phyloP scores from a whole-genome alignment of 2,329 filamentous ascomycete genomes.

The Fusarium sp. region DNA sequence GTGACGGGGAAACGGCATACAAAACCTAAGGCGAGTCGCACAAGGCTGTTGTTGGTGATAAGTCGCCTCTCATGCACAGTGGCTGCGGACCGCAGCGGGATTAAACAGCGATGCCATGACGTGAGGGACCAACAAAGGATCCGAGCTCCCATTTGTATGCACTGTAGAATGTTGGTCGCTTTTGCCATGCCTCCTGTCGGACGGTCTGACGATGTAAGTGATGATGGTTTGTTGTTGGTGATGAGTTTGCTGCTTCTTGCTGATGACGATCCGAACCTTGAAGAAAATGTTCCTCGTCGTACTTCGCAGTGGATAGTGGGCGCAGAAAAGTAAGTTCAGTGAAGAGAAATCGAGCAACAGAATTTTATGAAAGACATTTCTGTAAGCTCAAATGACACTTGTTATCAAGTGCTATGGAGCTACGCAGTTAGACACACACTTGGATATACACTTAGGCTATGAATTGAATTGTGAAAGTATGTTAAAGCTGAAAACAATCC shows the following conservation, averaged over 20 bases:
- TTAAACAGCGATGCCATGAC: neutral
- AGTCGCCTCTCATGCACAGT: conserved; percentile 19
- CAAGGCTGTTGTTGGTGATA: conserved; percentile 38
- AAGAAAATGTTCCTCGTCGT: neutral
- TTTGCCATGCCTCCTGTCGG: conserved; percentile 12
- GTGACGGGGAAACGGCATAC: conserved; percentile 1
- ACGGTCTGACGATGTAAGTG: neutral
- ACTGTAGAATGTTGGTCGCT: neutral
- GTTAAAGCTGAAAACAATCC: neutral
- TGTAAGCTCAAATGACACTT: neutral
- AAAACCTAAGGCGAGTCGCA: conserved; percentile 19
- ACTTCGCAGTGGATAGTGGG: neutral
- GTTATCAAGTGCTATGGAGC: neutral
- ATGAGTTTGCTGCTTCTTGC: conserved; percentile 2
- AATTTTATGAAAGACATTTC: neutral
- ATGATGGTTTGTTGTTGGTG: conserved; percentile 6
- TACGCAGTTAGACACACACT: neutral
- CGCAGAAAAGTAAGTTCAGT: neutral
- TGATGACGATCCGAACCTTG: neutral
- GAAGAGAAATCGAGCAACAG: neutral
- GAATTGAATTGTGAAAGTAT: neutral
- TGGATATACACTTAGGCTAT: neutral
- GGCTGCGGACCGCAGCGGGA: conserved; percentile 33
- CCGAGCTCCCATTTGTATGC: conserved; percentile 9
- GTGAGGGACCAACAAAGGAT: conserved; percentile 26